Conservation (phyloP, 306 rosid genomes). For the Corylus americana region DNA sequence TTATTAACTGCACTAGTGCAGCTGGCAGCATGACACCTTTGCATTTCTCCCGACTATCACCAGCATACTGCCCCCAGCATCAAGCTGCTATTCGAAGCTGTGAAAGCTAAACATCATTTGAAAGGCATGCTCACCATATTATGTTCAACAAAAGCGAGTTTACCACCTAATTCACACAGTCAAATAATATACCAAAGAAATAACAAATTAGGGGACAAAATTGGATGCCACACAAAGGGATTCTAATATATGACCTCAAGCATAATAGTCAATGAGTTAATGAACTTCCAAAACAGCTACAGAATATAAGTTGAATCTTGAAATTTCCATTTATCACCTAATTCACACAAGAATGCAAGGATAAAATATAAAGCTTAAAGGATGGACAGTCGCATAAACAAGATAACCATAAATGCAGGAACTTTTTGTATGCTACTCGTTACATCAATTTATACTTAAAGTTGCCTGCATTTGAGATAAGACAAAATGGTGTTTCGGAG, state of each 20-base stretch:
- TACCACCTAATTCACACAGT: constrained; percentile 12
- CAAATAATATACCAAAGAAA: constrained; percentile 6
- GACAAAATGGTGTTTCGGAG: background rate
- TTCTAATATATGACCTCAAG: constrained; percentile 14
- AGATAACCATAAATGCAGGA: background rate
- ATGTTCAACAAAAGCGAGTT: constrained; percentile 26
- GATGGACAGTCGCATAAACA: background rate
- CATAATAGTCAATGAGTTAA: constrained; percentile 5
- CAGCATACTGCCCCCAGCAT: constrained; percentile 92
- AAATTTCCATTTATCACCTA: constrained; percentile 14
- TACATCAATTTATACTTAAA: background rate
- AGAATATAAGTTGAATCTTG: constrained; percentile 16
- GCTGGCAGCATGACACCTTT: constrained; percentile 80
- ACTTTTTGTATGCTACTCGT: background rate
- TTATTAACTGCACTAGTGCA: constrained; percentile 92
- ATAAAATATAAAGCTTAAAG: background rate
- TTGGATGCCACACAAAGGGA: background rate
- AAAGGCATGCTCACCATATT: constrained; percentile 29
- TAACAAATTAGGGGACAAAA: constrained; percentile 7
- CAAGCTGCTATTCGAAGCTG: constrained; percentile 47
- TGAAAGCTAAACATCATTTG: constrained; percentile 45
- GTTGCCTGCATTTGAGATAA: background rate
- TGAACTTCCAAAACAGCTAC: constrained; percentile 24
- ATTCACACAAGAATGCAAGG: background rate
- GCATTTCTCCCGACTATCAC: constrained; percentile 86